Conservation (phyloP, 2,329 filamentous ascomycete genomes). For the Zasmidium angulare region DNA sequence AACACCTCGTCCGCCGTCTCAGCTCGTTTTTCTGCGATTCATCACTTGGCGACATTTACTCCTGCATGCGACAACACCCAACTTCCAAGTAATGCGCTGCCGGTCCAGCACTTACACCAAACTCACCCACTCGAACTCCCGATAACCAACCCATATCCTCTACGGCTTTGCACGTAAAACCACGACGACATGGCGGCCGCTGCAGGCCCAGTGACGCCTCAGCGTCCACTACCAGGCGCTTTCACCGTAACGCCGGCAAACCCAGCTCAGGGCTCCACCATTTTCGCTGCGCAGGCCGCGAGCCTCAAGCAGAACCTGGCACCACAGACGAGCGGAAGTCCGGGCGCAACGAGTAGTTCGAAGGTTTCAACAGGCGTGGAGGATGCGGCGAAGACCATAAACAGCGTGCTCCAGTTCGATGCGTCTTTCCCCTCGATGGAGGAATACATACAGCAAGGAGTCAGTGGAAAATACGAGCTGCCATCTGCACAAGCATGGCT, state of each 20-base stretch:
- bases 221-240: constrained; percentile 71
- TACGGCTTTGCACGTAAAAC: background rate
- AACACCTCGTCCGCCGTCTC: background rate
- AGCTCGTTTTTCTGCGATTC: background rate
- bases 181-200: constrained; percentile 28
- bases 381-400: constrained; percentile 80
- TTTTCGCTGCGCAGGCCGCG: constrained; percentile 34
- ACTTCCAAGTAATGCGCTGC: constrained; percentile 20
- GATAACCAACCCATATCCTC: constrained; percentile 2
- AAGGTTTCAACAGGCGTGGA: constrained; percentile 57
- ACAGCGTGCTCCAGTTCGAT: constrained; percentile 73
- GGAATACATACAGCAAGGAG: constrained; percentile 78
- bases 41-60: background rate
- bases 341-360: constrained; percentile 11
- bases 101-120: constrained; percentile 8
- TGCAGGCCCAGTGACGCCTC: constrained; percentile 54
- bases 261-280: constrained; percentile 30
- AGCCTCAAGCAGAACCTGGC: constrained; percentile 28
- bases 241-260: constrained; percentile 72
- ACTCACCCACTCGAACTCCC: constrained; percentile 5
- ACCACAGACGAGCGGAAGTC: constrained; percentile 15
- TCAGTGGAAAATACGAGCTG: constrained; percentile 88
- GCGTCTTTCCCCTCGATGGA: constrained; percentile 85
- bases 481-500: constrained; percentile 69
- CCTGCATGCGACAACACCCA: constrained; percentile 5